Conservation (phyloP, 78 protist species). For the Guillardia theta region DNA sequence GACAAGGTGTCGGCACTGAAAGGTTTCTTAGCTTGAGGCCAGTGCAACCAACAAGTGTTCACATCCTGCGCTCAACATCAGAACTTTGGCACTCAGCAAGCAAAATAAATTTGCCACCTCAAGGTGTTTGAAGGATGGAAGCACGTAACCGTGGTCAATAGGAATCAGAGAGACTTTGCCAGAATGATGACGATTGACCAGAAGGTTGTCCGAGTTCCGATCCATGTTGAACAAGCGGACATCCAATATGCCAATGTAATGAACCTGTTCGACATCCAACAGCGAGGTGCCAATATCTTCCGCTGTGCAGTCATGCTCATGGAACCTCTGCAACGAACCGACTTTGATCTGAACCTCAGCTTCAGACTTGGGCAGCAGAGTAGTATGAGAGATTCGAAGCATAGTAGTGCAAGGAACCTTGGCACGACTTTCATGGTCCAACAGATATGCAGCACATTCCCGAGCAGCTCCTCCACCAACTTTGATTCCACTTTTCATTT, state of each 20-base stretch:
- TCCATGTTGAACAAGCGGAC: conserved; percentile 6
- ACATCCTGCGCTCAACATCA: not conserved
- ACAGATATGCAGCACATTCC: not conserved
- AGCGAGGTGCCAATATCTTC: conserved; percentile 13
- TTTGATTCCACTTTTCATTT: not conserved
- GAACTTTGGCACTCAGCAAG: not conserved
- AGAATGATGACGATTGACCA: not conserved
- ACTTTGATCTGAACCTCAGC: not conserved
- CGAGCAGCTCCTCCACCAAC: conserved; percentile 8
- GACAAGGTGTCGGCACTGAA: not conserved
- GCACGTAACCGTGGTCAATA: conserved; percentile 28
- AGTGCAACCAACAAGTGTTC: conserved; percentile 6
- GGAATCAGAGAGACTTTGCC: not conserved
- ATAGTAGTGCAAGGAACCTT: not conserved
- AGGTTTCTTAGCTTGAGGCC: conserved; percentile 24
- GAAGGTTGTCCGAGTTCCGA: conserved; percentile 8
- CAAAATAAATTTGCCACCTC: not conserved
- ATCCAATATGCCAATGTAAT: not conserved
- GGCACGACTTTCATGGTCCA: not conserved
- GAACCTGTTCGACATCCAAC: not conserved
- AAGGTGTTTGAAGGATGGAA: not conserved
- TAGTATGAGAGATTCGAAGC: not conserved
- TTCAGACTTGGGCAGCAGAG: not conserved
- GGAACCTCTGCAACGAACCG: conserved; percentile 6
- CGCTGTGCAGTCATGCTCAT: not conserved